Percentiles rank a stretch among this genome's conserved stretches.
phyloP scores from a whole-genome alignment of 768 basidiomycete genomes.

The Auriscalpium microsporum region DNA sequence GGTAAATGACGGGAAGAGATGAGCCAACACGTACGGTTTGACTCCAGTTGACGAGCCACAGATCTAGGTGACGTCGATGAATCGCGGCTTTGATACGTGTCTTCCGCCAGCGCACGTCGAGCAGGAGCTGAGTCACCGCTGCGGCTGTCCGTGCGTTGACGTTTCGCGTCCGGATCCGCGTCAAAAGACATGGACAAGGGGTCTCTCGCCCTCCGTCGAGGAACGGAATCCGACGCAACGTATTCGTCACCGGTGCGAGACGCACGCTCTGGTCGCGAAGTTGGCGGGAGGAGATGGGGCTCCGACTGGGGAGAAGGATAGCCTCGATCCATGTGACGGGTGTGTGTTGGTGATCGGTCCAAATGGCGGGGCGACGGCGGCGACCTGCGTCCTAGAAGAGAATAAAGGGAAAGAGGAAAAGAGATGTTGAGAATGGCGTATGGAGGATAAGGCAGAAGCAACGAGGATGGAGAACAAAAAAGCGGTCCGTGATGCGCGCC shows the following conservation, averaged over 20 bases:
- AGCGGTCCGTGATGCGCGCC: slow-evolving; percentile 15
- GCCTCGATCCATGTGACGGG: slow-evolving; percentile 8
- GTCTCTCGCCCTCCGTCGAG: slow-evolving; percentile 8
- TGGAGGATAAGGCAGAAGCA: slow-evolving; percentile 2
- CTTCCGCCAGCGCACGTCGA: slow-evolving; percentile 8
- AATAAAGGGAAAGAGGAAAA: slow-evolving; percentile 10
- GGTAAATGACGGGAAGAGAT: slow-evolving; percentile 3
- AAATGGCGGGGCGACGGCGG: slow-evolving; percentile 10
- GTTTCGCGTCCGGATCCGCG: slow-evolving; percentile 9
- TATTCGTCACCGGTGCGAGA: slow-evolving; percentile 3
- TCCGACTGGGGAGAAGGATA: slow-evolving; percentile 8
- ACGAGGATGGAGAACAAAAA: slow-evolving; percentile 13
- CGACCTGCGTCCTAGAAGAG: slow-evolving; percentile 17
- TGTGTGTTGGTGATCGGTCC: slow-evolving; percentile 9
- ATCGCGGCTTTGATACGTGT: slow-evolving; percentile 6
- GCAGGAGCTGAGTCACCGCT: background rate
- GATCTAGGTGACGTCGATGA: slow-evolving; percentile 11
- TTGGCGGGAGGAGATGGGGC: slow-evolving; percentile 2
- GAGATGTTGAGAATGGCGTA: slow-evolving; percentile 14
- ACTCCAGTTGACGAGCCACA: slow-evolving; percentile 5
- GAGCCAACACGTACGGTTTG: slow-evolving; percentile 9
- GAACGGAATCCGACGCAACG: slow-evolving; percentile 3
- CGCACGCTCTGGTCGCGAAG: background rate
- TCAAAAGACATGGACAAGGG: slow-evolving; percentile 4
- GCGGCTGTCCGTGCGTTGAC: slow-evolving; percentile 9